These are phyloP conservation scores for Grosmannia penicillata DNA, from an alignment of 2,329 filamentous ascomycete species.

Conservation along the genomic window DNA sequence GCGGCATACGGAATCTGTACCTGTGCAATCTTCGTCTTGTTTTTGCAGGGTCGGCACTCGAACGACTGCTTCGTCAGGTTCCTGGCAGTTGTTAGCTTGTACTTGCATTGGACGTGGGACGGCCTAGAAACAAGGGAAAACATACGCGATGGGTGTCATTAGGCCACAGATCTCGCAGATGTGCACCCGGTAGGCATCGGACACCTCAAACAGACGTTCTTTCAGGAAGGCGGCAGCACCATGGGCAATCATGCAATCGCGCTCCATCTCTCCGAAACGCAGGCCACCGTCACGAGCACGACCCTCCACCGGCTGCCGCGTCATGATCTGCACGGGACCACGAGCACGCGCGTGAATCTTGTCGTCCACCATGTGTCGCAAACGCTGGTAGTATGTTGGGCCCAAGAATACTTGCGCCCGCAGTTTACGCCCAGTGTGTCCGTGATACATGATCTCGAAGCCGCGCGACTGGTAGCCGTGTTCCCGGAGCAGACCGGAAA, in stretches of 20 bases:
- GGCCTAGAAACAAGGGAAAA: conserved; percentile 20
- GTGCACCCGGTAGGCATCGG: conserved; percentile 94
- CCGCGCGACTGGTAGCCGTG: conserved; percentile 94
- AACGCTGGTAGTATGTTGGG: conserved; percentile 95
- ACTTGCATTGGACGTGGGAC: too few relatives aligned
- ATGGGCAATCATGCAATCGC: conserved; percentile 99
- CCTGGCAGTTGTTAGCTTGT: too few relatives aligned
- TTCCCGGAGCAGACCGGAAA: conserved; percentile 72
- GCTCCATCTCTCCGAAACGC: conserved; percentile 99
- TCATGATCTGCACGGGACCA: conserved; percentile 93
- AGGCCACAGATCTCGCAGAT: conserved; percentile 97
- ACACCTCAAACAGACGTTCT: conserved; percentile 92
- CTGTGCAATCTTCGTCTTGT: conserved; percentile 97
- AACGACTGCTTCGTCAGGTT: conserved; percentile 93
- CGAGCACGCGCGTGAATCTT: conserved; percentile 99
- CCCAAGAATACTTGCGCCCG: conserved; percentile 92
- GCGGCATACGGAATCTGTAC: conserved; percentile 96
- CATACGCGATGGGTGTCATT: conserved; percentile 98
- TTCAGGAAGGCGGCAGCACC: conserved; percentile 94
- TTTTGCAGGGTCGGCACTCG: conserved; percentile 94
- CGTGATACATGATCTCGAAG: conserved; percentile 98
- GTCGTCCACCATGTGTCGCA: conserved; percentile 99
- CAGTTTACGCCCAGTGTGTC: conserved; percentile 88
- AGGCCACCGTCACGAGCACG: conserved; percentile 94
- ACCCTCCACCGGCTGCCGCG: conserved; percentile 93